A percentile compares a stretch with the other conserved stretches of the same genome.
Evolutionary conservation across 2,329 filamentous ascomycete species (phyloP).

Genomic region (Botrytis deweyae): DNA sequence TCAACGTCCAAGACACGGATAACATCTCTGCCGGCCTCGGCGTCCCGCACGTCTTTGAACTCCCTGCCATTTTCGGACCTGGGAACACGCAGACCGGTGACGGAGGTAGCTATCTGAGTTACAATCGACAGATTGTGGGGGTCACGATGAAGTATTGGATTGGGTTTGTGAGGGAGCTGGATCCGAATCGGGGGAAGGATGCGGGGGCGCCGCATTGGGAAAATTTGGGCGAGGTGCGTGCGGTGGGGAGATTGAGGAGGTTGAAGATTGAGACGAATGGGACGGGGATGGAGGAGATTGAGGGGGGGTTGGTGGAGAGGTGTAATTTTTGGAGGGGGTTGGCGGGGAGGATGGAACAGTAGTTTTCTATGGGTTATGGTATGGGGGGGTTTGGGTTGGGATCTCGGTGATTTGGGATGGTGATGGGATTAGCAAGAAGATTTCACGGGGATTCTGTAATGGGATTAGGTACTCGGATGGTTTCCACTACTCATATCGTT

Average conservation of each 20-base stretch:
- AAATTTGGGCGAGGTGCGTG: constrained; percentile 25
- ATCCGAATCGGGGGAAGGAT: constrained; percentile 43
- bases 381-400: neutral
- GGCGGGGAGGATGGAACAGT: constrained; percentile 10
- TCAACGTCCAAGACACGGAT: constrained; percentile 45
- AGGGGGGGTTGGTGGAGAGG: neutral
- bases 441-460: neutral
- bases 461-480: neutral
- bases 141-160: constrained; percentile 46
- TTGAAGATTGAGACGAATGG: constrained; percentile 34
- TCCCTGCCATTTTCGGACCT: constrained; percentile 42
- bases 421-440: neutral
- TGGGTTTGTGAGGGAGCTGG: constrained; percentile 44
- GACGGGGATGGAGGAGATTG: neutral
- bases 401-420: neutral
- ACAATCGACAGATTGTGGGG: constrained; percentile 39
- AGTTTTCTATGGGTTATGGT: neutral
- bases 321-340: neutral
- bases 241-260: constrained; percentile 24
- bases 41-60: constrained; percentile 43
- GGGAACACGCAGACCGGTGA: constrained; percentile 36
- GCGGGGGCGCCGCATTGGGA: constrained; percentile 37
- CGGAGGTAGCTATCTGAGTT: constrained; percentile 38
- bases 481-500: neutral
- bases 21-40: constrained; percentile 42